These are phyloP conservation scores for Ophiostoma tasmaniense DNA, from an alignment of 2,329 filamentous ascomycete species.

Conservation along the genomic window DNA sequence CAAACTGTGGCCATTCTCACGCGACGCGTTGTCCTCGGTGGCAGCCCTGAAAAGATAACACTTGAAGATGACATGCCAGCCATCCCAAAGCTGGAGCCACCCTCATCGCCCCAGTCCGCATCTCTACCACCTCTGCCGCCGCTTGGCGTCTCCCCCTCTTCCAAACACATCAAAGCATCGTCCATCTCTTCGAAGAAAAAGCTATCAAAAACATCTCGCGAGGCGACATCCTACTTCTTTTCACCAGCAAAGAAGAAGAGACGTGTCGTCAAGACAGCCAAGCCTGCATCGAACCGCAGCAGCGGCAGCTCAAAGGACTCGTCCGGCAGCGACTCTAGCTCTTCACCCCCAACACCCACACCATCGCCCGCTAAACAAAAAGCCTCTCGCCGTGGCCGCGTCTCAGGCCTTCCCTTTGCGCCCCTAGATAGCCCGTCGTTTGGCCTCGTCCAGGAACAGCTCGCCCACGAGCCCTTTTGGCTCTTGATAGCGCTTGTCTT, in stretches of 20 bases:
- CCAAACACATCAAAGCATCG: neutral
- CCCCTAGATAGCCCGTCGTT: conserved; percentile 55
- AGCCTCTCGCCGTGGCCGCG: conserved; percentile 29
- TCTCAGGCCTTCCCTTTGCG: conserved; percentile 57
- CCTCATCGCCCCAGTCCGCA: neutral
- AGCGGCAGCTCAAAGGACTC: neutral
- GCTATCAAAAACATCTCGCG: neutral
- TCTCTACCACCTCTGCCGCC: neutral
- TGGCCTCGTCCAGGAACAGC: conserved; percentile 75
- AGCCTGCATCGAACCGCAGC: too few relatives aligned
- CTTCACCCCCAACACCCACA: neutral
- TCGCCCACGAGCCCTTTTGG: conserved; percentile 66
- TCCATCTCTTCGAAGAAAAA: neutral
- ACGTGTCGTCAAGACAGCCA: neutral
- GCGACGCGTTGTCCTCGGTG: neutral
- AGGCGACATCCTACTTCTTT: neutral
- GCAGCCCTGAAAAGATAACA: neutral
- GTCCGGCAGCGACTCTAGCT: neutral
- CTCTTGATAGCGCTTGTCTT: conserved; percentile 77
- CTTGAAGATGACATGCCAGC: neutral
- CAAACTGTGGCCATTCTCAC: neutral
- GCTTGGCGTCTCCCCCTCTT: neutral
- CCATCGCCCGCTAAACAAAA: neutral
- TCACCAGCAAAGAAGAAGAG: neutral
- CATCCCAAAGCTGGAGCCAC: neutral